Evolutionary conservation across 179 eudicot genomes (phyloP), one percentile per base, ranked within the genome.

Genomic region (Patellifolia procumbens): DNA sequence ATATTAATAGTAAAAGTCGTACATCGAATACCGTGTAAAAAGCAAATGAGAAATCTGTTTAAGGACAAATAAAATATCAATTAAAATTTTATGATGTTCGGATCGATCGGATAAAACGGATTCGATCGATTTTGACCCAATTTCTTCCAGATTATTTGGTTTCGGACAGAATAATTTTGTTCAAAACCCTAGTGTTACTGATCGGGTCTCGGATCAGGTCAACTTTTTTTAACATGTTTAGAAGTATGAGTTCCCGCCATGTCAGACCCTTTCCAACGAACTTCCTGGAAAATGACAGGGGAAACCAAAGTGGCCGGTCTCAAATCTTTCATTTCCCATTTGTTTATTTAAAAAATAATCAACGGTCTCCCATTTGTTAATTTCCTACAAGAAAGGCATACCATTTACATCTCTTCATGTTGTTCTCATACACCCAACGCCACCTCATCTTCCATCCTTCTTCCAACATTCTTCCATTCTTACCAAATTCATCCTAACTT

Each of bases 351-450:
- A 45, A 22, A 46, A 63, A 34, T 79, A n/a, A n/a, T 79, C 83
- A 79, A 81, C 83, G 87, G 85, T 73, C 77, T 79, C 19, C 46
- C 76, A 22, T 81, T 15, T 49, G 39, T 34, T 66, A 52, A 64
- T 59, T 75, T 82, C 87, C 81, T 82, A 68, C 74, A 76, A 74
- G 72, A 32, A 74, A 79, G 83, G 87, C 81, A 73, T 77, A 76
- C 87, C 87, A 39, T 74, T 69, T 72, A 73, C 81, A 52, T 73
- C 75, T 73, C 79, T 43, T 74, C 72, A 31, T 68, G 31, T 73
- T 74, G 59, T 29, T 29, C 2, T 75, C 63, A 39, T 60, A 56
- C 42, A 46, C 74, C 58, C 17, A 58, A n/a, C 20, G 68, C 31
- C 72, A 42, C 45, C 42, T 74, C 80, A 55, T 63, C 61, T 72